These are phyloP conservation scores for Coniochaeta hoffmannii DNA, from an alignment of 2,329 filamentous ascomycete species.

Conservation along the genomic window DNA sequence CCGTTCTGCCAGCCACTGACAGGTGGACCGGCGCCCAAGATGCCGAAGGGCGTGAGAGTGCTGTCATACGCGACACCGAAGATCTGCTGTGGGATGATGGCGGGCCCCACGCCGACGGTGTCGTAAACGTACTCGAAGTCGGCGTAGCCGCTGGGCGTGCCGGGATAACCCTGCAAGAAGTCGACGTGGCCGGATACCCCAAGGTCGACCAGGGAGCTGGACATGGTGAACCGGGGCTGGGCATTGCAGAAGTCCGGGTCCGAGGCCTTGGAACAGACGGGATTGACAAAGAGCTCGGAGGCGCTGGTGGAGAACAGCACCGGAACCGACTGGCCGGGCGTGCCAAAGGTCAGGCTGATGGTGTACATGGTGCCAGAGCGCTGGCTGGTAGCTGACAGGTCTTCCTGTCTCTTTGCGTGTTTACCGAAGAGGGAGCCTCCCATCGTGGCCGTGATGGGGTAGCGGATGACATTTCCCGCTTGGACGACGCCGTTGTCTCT, in stretches of 20 bases:
- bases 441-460: conserved; percentile 6
- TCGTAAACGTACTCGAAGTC: conserved; percentile 5
- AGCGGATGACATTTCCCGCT: conserved; percentile 10
- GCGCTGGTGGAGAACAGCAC: conserved; percentile 12
- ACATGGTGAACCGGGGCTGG: conserved; percentile 8
- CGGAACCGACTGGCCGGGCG: conserved; percentile 12
- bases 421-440: conserved; percentile 6
- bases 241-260: conserved; percentile 5
- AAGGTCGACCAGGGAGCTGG: conserved; percentile 2
- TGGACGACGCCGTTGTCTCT: conserved; percentile 6
- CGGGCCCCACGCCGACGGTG: conserved; percentile 5
- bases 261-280: not conserved
- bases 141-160: no score
- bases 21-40: conserved; percentile 26
- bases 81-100: conserved; percentile 9
- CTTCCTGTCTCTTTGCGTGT: conserved; percentile 10
- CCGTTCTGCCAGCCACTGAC: conserved; percentile 22
- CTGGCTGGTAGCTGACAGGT: not conserved
- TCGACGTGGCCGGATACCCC: no score
- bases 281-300: conserved; percentile 12
- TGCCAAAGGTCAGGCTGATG: conserved; percentile 9
- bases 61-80: conserved; percentile 27
- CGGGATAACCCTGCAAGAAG: no score
- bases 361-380: conserved; percentile 10
- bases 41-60: conserved; percentile 20